Base-by-base conservation (phyloP, 2,329 filamentous ascomycete genomes). In the Fusarium miscanthi region DNA sequence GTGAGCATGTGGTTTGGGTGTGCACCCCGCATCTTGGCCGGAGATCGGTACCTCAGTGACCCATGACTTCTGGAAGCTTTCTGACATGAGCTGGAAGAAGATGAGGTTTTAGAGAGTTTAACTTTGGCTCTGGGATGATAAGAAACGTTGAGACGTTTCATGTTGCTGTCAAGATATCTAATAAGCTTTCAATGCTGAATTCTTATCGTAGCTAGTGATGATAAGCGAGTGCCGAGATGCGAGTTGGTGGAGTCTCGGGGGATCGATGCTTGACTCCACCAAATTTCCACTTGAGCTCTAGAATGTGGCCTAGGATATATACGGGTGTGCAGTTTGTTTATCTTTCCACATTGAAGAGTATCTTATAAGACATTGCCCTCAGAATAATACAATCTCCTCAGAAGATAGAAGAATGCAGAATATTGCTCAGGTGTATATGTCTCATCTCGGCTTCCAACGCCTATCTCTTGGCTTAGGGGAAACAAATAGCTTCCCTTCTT, bases 401-500 rank as follows among this genome's bases (percentile, higher is more conserved):
- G 1, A 6, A 48, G 14, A 12, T 8, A 17, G 27, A 5, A 31
- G 8, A 8, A 3, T 17, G 8, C 2, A 31, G 7, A 49, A 19
- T 23, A 23, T 31, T 16, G 1, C 21, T 19, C 30, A 33, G 30
- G 6, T 19, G 9, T 8, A 30, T 30, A 35, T 25, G 45, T 40
- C 48, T 35, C 40, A 42, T 35, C 41, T 64, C 65, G 54, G 57
- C 40, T 60, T 33, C 48, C 17, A 41, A 37, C 53, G 49, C 67
- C 56, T 46, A 72, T 72, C 66, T 71, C 38, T 35, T 25, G 13
- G 30, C 38, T 40, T 25, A 13, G 30, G 27, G n/a, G 33, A 30
- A 6, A 38, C 23, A 37, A 57, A 9, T 54, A 57, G 49, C 41
- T 33, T n/a, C 30, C 23, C 30, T 37, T 21, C 70, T 73, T 73